phyloP scores from a whole-genome alignment of 2,329 filamentous ascomycete genomes.

The Cyphellophora europaea region DNA sequence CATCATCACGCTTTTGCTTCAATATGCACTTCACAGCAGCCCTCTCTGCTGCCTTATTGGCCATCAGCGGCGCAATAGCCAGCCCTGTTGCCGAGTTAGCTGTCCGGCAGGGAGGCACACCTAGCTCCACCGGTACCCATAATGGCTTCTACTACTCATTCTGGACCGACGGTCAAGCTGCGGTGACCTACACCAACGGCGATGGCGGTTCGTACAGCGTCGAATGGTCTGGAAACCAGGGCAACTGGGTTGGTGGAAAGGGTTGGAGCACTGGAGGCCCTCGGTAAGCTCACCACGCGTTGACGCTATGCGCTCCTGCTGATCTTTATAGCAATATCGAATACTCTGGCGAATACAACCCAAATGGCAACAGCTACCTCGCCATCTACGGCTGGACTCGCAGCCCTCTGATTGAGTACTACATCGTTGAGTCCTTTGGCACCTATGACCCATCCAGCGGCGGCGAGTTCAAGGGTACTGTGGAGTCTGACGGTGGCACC shows the following conservation, averaged over 20 bases:
- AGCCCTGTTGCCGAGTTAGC: too few species aligned
- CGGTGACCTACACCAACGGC: constrained; percentile 38
- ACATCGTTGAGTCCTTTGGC: constrained; percentile 27
- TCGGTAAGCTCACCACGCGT: constrained; percentile 33
- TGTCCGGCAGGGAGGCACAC: too few species aligned
- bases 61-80: too few species aligned
- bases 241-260: constrained; percentile 50
- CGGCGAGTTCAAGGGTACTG: constrained; percentile 24
- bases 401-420: constrained; percentile 27
- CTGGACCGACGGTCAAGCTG: constrained; percentile 38
- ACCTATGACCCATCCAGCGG: constrained; percentile 22
- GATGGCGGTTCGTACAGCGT: constrained; percentile 35
- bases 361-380: constrained; percentile 25
- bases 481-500: constrained; percentile 26
- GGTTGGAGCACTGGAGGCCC: constrained; percentile 47
- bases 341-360: constrained; percentile 22
- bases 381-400: constrained; percentile 33
- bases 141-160: constrained; percentile 42
- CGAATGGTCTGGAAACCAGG: constrained; percentile 35
- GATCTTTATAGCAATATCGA: constrained; percentile 18
- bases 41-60: too few species aligned
- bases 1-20: too few species aligned
- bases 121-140: constrained; percentile 23
- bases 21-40: too few species aligned
- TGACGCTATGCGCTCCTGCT: not conserved